Percentiles rank a stretch among this genome's conserved stretches.
Evolutionary conservation across 2,329 filamentous ascomycete species (phyloP).

Genomic region (Ophiocordyceps camponoti-floridani): DNA sequence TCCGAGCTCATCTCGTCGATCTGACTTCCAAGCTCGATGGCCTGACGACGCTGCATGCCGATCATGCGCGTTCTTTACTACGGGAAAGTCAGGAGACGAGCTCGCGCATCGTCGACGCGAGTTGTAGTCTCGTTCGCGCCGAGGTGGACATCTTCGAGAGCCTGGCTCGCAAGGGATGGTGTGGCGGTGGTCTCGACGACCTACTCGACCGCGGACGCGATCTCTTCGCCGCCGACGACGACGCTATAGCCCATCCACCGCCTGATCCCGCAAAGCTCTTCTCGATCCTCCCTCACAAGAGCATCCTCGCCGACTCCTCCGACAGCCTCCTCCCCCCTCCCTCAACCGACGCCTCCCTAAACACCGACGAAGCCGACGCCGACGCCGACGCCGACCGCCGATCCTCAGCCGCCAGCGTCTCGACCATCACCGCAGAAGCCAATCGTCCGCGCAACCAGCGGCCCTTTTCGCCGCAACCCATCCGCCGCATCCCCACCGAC

Average conservation of each 20-base stretch:
- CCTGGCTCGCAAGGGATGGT: slow-evolving; percentile 49
- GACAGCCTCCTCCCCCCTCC: slow-evolving; percentile 32
- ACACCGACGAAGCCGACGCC: slow-evolving; percentile 30
- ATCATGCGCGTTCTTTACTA: slow-evolving; percentile 40
- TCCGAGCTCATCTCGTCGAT: slow-evolving; percentile 44
- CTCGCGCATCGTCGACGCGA: slow-evolving; percentile 41
- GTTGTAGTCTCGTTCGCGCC: slow-evolving; percentile 46
- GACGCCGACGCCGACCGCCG: slow-evolving; percentile 26
- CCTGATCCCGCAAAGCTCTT: slow-evolving; percentile 31
- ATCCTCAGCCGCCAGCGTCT: not conserved
- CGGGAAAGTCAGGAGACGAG: slow-evolving; percentile 49
- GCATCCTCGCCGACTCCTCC: slow-evolving; percentile 37
- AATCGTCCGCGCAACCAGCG: slow-evolving; percentile 25
- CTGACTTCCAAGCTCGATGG: slow-evolving; percentile 45
- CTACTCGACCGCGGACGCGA: slow-evolving; percentile 46
- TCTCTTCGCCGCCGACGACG: slow-evolving; percentile 31
- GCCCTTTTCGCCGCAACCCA: slow-evolving; percentile 42
- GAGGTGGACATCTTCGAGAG: slow-evolving; percentile 55
- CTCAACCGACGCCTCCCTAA: slow-evolving; percentile 26
- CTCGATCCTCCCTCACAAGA: slow-evolving; percentile 45
- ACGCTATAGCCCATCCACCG: slow-evolving; percentile 9
- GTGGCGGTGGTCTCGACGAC: slow-evolving; percentile 47
- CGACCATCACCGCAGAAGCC: not conserved
- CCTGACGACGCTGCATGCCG: slow-evolving; percentile 39
- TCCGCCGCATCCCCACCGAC: slow-evolving; percentile 20